Base-by-base conservation (phyloP, 2,329 filamentous ascomycete genomes). In the Ophiostoma himal-ulmi region DNA sequence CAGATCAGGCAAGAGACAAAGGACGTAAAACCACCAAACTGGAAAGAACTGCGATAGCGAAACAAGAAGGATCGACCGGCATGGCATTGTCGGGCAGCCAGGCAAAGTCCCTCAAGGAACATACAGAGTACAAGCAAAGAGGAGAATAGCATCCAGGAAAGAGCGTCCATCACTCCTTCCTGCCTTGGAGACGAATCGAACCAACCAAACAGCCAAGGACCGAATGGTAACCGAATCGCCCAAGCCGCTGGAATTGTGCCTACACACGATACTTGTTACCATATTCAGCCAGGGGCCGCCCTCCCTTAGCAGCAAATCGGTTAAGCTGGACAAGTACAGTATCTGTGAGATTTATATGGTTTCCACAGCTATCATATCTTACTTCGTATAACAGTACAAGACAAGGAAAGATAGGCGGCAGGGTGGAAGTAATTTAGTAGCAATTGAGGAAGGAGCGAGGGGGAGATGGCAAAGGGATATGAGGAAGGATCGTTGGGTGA, bases 1-100 rank as follows among this genome's bases (percentile, higher is more conserved):
- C 52, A 26, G 52, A 57, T 22, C 52, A 57, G 34, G 70, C 69
- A 70, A 71, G 68, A 67, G 68, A 37, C 30, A n/a, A 34, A 48
- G 44, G 44, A 48, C 44, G 17, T 48, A n/a, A 39, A 48, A 48
- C 44, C 48, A 52, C 68, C 20, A 66, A 57, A 14, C 5, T 20
- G 48, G 30, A 54, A 48, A 36, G 8, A 30, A 67, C 26, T 13
- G 67, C 2, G 6, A 60, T 62, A 17, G 54, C 41, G 57, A 62
- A 62, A 62, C 57, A 62, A 34, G 57, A 62, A 62, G 57, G 57
- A 62, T 34, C 57, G 57, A 36, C 57, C 14, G 26, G 57, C 57
- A 34, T 48, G 17, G 44, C 44, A 62, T 34, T 57, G 13, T 60
- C 54, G 54, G n/a, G 54, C 14, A 20, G 44, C 14, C 11, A 44